phyloP scores from a whole-genome alignment of 495 filamentous ascomycete species.

The Clohesyomyces aquaticus region DNA sequence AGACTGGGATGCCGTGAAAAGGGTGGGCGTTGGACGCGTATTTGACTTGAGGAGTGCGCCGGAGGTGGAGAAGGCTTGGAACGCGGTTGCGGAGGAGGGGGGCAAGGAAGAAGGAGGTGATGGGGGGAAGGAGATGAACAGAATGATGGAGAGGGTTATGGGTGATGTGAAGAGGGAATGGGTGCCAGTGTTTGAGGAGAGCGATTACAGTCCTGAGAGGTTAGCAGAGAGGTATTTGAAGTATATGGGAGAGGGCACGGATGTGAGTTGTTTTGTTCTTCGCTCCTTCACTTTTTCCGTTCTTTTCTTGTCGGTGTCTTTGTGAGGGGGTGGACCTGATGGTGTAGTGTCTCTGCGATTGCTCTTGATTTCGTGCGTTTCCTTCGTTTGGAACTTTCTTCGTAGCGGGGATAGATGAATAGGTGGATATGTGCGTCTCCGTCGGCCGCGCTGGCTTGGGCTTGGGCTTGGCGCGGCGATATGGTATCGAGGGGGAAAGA shows the following conservation, averaged over 20 bases:
- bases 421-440: too few species aligned
- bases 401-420: too few species aligned
- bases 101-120: not conserved
- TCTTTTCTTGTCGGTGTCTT: too few species aligned
- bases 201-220: constrained; percentile 49
- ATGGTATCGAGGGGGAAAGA: too few species aligned
- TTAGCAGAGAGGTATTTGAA: constrained; percentile 47
- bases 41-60: constrained; percentile 45
- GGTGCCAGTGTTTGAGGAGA: constrained; percentile 47
- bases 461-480: too few species aligned
- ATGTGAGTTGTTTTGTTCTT: constrained; percentile 24
- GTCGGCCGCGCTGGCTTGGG: too few species aligned
- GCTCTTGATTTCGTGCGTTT: too few species aligned
- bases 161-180: constrained; percentile 41
- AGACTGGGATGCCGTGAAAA: constrained; percentile 37
- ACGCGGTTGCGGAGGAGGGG: not conserved
- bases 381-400: too few species aligned
- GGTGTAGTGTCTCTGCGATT: too few species aligned
- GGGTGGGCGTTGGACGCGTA: constrained; percentile 38
- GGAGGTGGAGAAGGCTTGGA: constrained; percentile 37
- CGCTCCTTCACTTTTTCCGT: too few species aligned
- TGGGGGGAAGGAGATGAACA: too few species aligned
- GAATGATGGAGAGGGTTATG: constrained; percentile 24
- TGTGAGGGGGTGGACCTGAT: too few species aligned
- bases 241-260: constrained; percentile 43